phyloP scores from a whole-genome alignment of 495 filamentous ascomycete species.

The Chaetomium tenue region DNA sequence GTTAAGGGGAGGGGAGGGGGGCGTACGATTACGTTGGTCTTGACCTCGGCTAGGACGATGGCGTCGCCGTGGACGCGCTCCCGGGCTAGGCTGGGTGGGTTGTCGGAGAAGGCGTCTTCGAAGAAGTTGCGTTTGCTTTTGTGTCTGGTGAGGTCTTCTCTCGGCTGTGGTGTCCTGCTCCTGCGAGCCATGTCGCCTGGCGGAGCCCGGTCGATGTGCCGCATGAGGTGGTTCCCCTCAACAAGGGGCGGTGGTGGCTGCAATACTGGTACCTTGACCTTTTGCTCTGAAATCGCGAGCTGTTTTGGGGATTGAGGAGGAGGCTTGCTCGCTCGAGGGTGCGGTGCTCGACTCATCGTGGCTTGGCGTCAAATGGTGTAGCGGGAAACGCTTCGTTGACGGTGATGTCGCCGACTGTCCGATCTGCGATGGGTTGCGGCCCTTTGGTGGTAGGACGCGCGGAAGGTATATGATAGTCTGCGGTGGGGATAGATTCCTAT shows the following conservation, averaged over 20 bases:
- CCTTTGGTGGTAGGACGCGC: too few relatives aligned
- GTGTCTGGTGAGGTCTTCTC: conserved; percentile 41
- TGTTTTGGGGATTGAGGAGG: conserved; percentile 9
- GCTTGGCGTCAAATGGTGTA: neutral
- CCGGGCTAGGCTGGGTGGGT: conserved; percentile 45
- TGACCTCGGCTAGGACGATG: conserved; percentile 74
- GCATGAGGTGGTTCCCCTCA: conserved; percentile 40
- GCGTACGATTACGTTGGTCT: conserved; percentile 79
- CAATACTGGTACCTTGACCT: conserved; percentile 34
- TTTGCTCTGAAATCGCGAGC: conserved; percentile 44
- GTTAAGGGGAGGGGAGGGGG: too few relatives aligned
- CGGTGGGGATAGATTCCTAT: too few relatives aligned
- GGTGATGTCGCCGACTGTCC: too few relatives aligned
- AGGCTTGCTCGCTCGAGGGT: neutral
- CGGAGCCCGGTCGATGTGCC: conserved; percentile 38
- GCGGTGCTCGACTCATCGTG: neutral
- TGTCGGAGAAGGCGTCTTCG: conserved; percentile 47
- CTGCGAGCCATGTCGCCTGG: conserved; percentile 38
- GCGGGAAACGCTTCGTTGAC: too few relatives aligned
- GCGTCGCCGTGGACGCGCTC: conserved; percentile 64
- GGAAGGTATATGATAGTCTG: too few relatives aligned
- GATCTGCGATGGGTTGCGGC: too few relatives aligned
- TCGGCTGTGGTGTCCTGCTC: conserved; percentile 26
- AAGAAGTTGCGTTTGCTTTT: conserved; percentile 46
- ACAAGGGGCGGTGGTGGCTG: conserved; percentile 43